Evolutionary conservation across 371 early-diverging fungal genomes (phyloP).

Genomic region (Mycotypha africana): DNA sequence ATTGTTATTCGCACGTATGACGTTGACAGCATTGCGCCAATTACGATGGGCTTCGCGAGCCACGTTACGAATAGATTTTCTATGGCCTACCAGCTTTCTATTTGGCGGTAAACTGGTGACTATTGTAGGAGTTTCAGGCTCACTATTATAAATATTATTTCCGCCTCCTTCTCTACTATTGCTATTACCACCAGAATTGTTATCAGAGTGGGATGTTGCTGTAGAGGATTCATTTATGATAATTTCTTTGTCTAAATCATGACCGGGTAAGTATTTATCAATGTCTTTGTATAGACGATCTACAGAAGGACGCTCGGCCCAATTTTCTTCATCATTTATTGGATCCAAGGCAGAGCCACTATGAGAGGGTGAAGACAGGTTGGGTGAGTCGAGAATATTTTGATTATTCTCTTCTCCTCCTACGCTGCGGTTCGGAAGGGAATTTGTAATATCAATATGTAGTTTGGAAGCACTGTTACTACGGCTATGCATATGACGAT

Average conservation of each 20-base stretch:
- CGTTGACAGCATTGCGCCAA: slow-evolving; percentile 33
- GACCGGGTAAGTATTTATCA: slow-evolving; percentile 73
- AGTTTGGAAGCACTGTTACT: too few species aligned
- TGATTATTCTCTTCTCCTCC: too few species aligned
- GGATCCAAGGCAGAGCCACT: too few species aligned
- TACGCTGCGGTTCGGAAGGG: too few species aligned
- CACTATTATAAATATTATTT: too few species aligned
- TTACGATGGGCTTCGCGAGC: slow-evolving; percentile 47
- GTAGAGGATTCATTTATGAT: slow-evolving; percentile 40
- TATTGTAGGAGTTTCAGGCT: slow-evolving; percentile 10
- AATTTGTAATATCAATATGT: too few species aligned
- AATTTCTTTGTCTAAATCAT: slow-evolving; percentile 80
- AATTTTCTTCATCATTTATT: slow-evolving; percentile 34
- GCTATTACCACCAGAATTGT: not conserved
- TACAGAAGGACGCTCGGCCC: slow-evolving; percentile 69
- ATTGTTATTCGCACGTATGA: slow-evolving; percentile 31
- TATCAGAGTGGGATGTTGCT: not conserved
- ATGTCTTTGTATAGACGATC: slow-evolving; percentile 70
- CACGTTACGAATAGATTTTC: slow-evolving; percentile 57
- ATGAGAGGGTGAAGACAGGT: not conserved
- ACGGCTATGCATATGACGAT: too few species aligned
- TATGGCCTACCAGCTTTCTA: slow-evolving; percentile 35
- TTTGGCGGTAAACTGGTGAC: slow-evolving; percentile 18
- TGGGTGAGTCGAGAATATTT: too few species aligned
- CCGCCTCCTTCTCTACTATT: too few species aligned